Conservation (phyloP, 768 basidiomycete species). For the Dictyophora rubrovolvata region DNA sequence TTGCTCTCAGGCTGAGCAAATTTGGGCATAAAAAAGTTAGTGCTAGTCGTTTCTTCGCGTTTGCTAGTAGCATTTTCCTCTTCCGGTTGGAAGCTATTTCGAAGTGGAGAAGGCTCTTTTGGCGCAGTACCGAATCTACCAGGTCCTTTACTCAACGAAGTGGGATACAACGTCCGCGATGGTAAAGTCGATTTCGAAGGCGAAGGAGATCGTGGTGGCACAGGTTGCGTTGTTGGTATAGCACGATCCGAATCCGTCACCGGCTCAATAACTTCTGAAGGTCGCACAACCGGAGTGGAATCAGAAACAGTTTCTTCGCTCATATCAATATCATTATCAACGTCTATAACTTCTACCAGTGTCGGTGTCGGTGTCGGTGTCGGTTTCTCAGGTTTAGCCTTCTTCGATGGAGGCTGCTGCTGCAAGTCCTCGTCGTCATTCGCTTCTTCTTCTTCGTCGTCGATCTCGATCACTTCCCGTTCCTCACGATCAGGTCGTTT, state of each 20-base stretch:
- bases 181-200: conserved; percentile 15
- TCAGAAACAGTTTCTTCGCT: conserved; percentile 10
- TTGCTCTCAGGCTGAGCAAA: no score
- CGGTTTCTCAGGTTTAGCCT: conserved; percentile 31
- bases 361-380: neutral
- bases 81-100: conserved; percentile 60
- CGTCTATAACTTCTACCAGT: conserved; percentile 17
- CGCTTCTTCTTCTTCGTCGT: conserved; percentile 31
- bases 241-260: conserved; percentile 3
- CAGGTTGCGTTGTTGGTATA: neutral
- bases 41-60: conserved; percentile 4
- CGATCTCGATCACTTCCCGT: conserved; percentile 12
- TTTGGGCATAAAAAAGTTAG: conserved; percentile 1
- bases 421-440: conserved; percentile 23
- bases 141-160: conserved; percentile 13
- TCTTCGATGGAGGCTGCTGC: conserved; percentile 32
- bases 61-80: conserved; percentile 17
- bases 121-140: conserved; percentile 43
- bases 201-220: conserved; percentile 8
- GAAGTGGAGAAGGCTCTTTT: conserved; percentile 70
- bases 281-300: conserved; percentile 15
- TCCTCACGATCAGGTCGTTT: neutral
- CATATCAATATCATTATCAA: conserved; percentile 26
- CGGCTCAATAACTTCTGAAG: conserved; percentile 33
- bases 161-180: conserved; percentile 14